A percentile compares a stretch with the other conserved stretches of the same genome.
These are phyloP conservation scores for Pueraria montana DNA, from an alignment of 306 rosid species.

Conservation along the genomic window DNA sequence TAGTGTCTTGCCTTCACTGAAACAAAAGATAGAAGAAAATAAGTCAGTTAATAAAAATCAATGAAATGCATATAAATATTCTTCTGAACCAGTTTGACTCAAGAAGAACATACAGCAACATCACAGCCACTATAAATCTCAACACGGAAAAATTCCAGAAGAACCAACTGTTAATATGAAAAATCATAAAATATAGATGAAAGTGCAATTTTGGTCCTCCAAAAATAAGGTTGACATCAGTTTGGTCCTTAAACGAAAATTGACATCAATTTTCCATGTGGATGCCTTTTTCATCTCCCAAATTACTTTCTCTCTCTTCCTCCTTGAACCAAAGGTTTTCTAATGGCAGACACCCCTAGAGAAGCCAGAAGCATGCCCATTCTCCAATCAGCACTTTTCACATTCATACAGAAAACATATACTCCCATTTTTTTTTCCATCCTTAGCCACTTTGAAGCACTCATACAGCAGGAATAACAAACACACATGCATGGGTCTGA, in stretches of 20 bases:
- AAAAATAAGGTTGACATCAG: background rate
- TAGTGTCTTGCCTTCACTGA: constrained; percentile 57
- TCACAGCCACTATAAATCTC: constrained; percentile 10
- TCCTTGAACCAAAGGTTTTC: constrained; percentile 13
- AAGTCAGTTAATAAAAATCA: constrained; percentile 38
- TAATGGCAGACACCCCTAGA: background rate
- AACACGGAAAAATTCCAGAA: background rate
- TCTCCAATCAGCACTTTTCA: background rate
- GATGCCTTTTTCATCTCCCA: constrained; percentile 10
- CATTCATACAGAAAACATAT: background rate
- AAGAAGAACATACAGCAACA: background rate
- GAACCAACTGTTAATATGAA: background rate
- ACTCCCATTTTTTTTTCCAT: background rate
- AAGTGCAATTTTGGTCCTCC: background rate
- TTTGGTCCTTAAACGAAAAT: background rate
- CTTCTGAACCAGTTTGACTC: background rate
- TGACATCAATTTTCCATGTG: constrained; percentile 17
- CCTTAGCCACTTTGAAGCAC: background rate
- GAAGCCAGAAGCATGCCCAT: constrained; percentile 6
- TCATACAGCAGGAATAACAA: background rate
- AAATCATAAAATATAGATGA: background rate
- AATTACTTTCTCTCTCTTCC: constrained; percentile 21
- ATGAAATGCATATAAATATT: constrained; percentile 23
- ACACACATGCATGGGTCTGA: background rate
- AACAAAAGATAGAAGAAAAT: constrained; percentile 33